These are phyloP conservation scores for Herpetomonas samuelpessoai DNA, from an alignment of 208 protist species.

Conservation along the genomic window DNA sequence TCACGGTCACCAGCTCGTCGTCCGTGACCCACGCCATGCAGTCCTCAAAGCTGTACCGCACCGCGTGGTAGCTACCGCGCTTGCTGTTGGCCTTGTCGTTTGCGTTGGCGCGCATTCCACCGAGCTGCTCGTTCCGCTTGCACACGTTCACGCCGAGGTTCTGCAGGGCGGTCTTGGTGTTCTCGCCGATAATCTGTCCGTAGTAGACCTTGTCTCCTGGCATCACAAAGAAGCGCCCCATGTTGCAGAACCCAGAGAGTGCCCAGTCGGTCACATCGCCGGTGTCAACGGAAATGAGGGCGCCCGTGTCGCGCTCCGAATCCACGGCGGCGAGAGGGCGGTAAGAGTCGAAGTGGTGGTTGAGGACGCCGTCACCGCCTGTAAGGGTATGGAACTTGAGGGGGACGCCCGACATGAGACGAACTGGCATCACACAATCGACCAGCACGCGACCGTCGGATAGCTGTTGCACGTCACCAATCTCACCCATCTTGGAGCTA, in stretches of 20 bases:
- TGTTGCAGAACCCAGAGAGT: slow-evolving; percentile 59
- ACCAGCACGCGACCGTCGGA: slow-evolving; percentile 73
- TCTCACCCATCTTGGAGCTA: slow-evolving; percentile 83
- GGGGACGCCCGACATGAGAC: slow-evolving; percentile 82
- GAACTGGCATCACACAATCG: slow-evolving; percentile 88
- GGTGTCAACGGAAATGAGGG: slow-evolving; percentile 82
- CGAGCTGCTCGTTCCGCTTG: slow-evolving; percentile 90
- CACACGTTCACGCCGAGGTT: slow-evolving; percentile 90
- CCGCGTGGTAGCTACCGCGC: slow-evolving; percentile 51
- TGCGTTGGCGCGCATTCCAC: slow-evolving; percentile 87
- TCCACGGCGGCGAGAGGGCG: slow-evolving; percentile 60
- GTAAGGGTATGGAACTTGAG: slow-evolving; percentile 87
- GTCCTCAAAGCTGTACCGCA: slow-evolving; percentile 79
- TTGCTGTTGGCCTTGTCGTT: slow-evolving; percentile 84
- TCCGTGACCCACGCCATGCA: slow-evolving; percentile 86
- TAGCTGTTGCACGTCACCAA: slow-evolving; percentile 83
- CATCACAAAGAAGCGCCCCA: slow-evolving; percentile 87
- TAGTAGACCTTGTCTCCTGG: slow-evolving; percentile 87
- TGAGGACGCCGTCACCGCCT: slow-evolving; percentile 81
- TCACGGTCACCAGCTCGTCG: slow-evolving; percentile 91
- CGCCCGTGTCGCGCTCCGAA: slow-evolving; percentile 75
- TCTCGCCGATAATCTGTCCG: slow-evolving; percentile 91
- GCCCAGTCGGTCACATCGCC: slow-evolving; percentile 89
- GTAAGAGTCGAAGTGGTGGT: slow-evolving; percentile 89
- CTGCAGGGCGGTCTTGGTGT: slow-evolving; percentile 82